These are phyloP conservation scores for Macadamia tetraphylla DNA, from an alignment of 164 flowering plant species.

Conservation along the genomic window DNA sequence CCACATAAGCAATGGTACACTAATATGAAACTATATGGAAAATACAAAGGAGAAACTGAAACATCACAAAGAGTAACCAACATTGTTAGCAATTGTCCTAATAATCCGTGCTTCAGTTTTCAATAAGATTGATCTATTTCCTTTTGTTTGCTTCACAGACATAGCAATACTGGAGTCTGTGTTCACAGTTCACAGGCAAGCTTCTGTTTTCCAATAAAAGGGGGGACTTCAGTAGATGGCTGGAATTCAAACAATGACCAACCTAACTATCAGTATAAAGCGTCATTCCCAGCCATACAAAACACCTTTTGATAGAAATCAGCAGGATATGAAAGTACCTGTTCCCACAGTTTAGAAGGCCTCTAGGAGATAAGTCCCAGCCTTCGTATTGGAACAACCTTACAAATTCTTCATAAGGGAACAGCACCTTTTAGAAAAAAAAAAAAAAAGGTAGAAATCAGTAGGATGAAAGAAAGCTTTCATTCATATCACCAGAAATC, in stretches of 20 bases:
- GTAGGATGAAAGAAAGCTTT: conserved; percentile 2
- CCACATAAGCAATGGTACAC: no score
- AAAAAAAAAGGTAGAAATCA: background rate
- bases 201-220: no score
- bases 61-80: no score
- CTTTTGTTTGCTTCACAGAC: background rate
- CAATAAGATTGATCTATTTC: background rate
- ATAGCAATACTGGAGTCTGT: background rate
- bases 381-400: conserved; percentile 51
- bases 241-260: no score
- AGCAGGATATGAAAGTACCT: conserved; percentile 35
- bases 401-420: conserved; percentile 81
- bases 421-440: conserved; percentile 49
- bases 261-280: background rate
- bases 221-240: no score
- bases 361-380: conserved; percentile 60
- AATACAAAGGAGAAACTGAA: no score
- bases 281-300: background rate
- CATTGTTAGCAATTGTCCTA: no score
- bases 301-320: background rate
- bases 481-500: background rate
- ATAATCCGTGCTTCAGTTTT: background rate
- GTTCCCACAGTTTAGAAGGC: conserved; percentile 86
- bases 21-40: no score
- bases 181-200: background rate